phyloP scores from a whole-genome alignment of 169 alveolate genomes.

The Babesia ovis region DNA sequence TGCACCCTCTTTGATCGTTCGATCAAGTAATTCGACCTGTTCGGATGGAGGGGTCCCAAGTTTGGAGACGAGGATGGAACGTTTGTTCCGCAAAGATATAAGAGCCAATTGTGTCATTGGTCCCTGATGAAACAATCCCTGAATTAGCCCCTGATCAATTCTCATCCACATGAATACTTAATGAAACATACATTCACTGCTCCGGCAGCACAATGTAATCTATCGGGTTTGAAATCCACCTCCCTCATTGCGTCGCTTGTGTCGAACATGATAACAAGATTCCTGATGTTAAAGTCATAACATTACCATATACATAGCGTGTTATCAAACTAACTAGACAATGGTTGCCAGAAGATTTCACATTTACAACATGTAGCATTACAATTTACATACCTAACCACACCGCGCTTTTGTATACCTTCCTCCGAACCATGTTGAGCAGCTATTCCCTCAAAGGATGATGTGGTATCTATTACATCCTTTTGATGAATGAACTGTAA shows the following conservation, averaged over 20 bases:
- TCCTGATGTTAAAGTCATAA: constrained; percentile 50
- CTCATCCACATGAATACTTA: neutral
- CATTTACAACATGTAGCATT: no score
- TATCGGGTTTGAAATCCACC: constrained; percentile 77
- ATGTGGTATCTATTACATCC: constrained; percentile 27
- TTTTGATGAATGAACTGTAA: constrained; percentile 71
- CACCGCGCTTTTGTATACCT: constrained; percentile 66
- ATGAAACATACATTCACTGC: constrained; percentile 66
- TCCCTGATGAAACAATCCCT: constrained; percentile 68
- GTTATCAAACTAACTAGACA: neutral
- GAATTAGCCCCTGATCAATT: constrained; percentile 56
- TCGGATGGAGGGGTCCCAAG: constrained; percentile 75
- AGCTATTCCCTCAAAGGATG: constrained; percentile 7
- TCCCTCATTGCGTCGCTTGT: constrained; percentile 76
- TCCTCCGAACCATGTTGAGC: constrained; percentile 17
- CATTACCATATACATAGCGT: neutral
- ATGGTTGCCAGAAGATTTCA: no score
- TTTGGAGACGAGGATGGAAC: constrained; percentile 65
- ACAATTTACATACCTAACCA: constrained; percentile 70
- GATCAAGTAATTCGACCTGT: constrained; percentile 48
- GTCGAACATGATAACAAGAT: constrained; percentile 72
- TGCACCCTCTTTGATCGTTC: constrained; percentile 65
- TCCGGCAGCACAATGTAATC: constrained; percentile 72
- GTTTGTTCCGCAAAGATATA: constrained; percentile 71
- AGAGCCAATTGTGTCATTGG: constrained; percentile 78